These are phyloP conservation scores for Hippophae tibetana DNA, from an alignment of 306 rosid genomes.

Conservation along the genomic window DNA sequence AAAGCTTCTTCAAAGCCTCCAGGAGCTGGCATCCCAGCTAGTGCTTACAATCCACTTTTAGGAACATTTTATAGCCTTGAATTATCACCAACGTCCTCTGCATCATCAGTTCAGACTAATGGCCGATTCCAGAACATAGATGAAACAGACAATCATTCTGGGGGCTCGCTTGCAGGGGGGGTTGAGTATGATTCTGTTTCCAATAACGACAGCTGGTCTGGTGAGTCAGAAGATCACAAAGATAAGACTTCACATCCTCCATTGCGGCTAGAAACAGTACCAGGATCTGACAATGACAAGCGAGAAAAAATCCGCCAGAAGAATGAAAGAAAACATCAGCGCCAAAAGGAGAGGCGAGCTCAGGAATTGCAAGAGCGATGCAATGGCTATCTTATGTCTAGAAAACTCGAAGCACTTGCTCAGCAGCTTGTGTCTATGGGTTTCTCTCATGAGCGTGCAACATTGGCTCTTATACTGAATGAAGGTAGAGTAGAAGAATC, in stretches of 20 bases:
- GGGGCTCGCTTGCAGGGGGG: conserved; percentile 40
- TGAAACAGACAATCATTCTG: conserved; percentile 81
- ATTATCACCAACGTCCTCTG: conserved; percentile 34
- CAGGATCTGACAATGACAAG: conserved; percentile 90
- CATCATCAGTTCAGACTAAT: conserved; percentile 52
- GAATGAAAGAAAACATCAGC: conserved; percentile 94
- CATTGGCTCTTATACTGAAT: conserved; percentile 74
- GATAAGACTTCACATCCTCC: conserved; percentile 54
- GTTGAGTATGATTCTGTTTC: conserved; percentile 91
- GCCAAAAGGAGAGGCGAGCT: conserved; percentile 94
- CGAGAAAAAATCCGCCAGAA: conserved; percentile 91
- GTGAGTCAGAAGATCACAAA: conserved; percentile 94
- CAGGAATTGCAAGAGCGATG: conserved; percentile 79
- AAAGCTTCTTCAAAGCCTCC: conserved; percentile 50
- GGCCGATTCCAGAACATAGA: conserved; percentile 87
- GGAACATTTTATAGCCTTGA: conserved; percentile 91
- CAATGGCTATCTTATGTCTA: conserved; percentile 35
- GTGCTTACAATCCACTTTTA: conserved; percentile 79
- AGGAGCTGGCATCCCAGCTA: conserved; percentile 72
- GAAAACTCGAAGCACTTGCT: conserved; percentile 86
- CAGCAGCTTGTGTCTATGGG: conserved; percentile 91
- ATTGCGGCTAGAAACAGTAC: conserved; percentile 51
- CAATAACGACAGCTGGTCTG: conserved; percentile 94
- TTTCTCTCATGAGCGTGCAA: conserved; percentile 73
- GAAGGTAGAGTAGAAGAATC: conserved; percentile 54